Percentiles rank a stretch among this genome's conserved stretches.
phyloP scores from a whole-genome alignment of 371 early-diverging fungal species.

The Polyrhizophydium stewartii region DNA sequence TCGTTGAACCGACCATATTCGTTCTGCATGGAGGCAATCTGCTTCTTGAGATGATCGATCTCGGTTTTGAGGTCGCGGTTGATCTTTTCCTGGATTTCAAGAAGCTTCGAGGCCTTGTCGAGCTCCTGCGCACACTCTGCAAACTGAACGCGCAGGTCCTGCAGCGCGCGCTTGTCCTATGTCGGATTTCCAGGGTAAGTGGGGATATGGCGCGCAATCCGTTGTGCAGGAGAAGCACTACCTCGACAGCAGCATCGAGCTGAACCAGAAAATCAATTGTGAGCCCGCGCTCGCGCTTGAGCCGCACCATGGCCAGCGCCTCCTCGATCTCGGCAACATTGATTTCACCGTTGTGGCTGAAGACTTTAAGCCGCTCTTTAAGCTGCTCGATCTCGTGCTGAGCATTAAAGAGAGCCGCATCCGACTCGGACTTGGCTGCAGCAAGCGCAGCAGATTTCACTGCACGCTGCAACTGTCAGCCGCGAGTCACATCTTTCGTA shows the following conservation, averaged over 20 bases:
- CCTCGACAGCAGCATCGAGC: constrained; percentile 10
- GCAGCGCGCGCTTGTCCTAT: constrained; percentile 35
- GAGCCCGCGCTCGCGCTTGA: constrained; percentile 27
- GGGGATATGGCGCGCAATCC: not conserved
- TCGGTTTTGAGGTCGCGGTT: constrained; percentile 44
- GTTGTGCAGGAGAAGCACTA: not conserved
- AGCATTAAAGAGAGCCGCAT: constrained; percentile 20
- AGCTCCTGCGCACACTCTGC: constrained; percentile 43
- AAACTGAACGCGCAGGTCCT: constrained; percentile 39
- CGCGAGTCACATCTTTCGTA: not conserved
- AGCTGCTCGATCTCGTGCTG: constrained; percentile 32
- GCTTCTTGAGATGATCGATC: constrained; percentile 25
- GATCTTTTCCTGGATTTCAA: constrained; percentile 43
- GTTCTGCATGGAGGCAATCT: constrained; percentile 31
- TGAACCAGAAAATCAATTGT: constrained; percentile 33
- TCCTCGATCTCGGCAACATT: constrained; percentile 43
- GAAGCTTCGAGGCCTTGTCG: constrained; percentile 36
- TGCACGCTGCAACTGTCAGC: constrained; percentile 4
- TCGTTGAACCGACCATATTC: constrained; percentile 43
- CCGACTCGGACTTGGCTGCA: constrained; percentile 21
- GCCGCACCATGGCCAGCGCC: constrained; percentile 33
- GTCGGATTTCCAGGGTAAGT: not conserved
- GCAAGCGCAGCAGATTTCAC: constrained; percentile 8
- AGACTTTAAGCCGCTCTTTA: constrained; percentile 21
- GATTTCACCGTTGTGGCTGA: constrained; percentile 27